These are phyloP conservation scores for Simplicillium aogashimaense DNA, from an alignment of 2,329 filamentous ascomycete species.

Conservation along the genomic window DNA sequence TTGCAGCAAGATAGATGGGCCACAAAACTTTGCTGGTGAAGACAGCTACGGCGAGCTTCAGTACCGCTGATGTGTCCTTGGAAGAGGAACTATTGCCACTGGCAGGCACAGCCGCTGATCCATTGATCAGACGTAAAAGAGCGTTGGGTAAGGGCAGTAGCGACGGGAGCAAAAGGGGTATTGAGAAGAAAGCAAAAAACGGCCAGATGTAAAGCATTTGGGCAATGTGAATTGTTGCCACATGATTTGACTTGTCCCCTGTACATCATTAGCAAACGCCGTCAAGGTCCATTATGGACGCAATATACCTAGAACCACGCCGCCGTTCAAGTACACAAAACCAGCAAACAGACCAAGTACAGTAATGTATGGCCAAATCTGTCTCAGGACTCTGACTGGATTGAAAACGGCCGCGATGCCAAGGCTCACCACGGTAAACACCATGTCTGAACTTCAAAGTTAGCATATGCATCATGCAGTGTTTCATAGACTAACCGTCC, in stretches of 20 bases:
- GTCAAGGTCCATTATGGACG: no score
- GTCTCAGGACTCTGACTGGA: constrained; percentile 30
- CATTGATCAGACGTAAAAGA: neutral
- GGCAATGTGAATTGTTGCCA: constrained; percentile 77
- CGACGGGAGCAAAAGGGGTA: constrained; percentile 58
- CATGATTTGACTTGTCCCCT: constrained; percentile 92
- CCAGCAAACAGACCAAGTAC: constrained; percentile 57
- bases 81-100: neutral
- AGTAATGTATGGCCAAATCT: constrained; percentile 48
- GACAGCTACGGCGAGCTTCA: constrained; percentile 7
- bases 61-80: constrained; percentile 5
- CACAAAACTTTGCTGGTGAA: constrained; percentile 25
- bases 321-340: constrained; percentile 81
- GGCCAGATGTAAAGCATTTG: constrained; percentile 97
- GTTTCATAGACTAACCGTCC: constrained; percentile 30
- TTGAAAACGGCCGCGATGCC: constrained; percentile 45
- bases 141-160: constrained; percentile 24
- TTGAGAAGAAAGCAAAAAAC: constrained; percentile 81
- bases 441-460: constrained; percentile 31
- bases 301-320: constrained; percentile 72
- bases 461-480: constrained; percentile 3
- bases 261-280: neutral
- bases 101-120: neutral
- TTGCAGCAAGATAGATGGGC: constrained; percentile 22
- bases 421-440: constrained; percentile 54